Base-by-base conservation (phyloP, 257 asterid genomes). In the Nicotiana sylvestris region DNA sequence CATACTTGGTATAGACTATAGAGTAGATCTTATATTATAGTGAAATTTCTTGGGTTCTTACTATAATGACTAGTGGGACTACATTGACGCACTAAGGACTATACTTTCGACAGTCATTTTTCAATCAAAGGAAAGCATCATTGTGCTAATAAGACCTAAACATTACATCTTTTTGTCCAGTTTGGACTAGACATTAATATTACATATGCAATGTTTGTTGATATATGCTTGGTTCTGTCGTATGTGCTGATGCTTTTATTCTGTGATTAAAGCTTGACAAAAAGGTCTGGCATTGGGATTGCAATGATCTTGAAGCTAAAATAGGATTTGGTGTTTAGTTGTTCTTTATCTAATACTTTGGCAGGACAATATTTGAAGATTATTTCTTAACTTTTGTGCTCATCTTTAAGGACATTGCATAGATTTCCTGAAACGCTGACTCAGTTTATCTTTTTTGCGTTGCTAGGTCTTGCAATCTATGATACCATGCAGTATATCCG, bases 401-500 rank as follows among this genome's bases (percentile, higher is more conserved):
- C 58, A 3, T 55, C n/a, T 17, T 18, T 58, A 58, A 18, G 4
- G 27, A 18, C 64, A 57, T 17, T 58, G 9, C 60, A 18, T 58
- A 17, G 64, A 0, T 58, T 2, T 58, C 64, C 64, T 58, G 4
- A 58, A 49, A 27, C 0, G 1, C 62, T 49, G 1, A 74, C 37
- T 15, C 13, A 0, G 30, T 25, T 4, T 6, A 9, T 46, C 56
- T 30, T 25, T 72, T 68, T 60, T 3, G 4, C 27, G 17, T 25
- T 35, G 53, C 13, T 10, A 96, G 99, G 99, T 84, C 98, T 96
- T 89, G 99, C 99, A 25, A 96, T 96, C 72, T 96, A 94, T 81
- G 98, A 96, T 58, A 96, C 99, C 0, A 96, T 96, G 99, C 98
- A 92, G 91, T 94, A 94, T 74, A 96, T 96, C 65, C 88, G 96